These are phyloP conservation scores for Cladophialophora immunda DNA, from an alignment of 2,329 filamentous ascomycete species.

Conservation along the genomic window DNA sequence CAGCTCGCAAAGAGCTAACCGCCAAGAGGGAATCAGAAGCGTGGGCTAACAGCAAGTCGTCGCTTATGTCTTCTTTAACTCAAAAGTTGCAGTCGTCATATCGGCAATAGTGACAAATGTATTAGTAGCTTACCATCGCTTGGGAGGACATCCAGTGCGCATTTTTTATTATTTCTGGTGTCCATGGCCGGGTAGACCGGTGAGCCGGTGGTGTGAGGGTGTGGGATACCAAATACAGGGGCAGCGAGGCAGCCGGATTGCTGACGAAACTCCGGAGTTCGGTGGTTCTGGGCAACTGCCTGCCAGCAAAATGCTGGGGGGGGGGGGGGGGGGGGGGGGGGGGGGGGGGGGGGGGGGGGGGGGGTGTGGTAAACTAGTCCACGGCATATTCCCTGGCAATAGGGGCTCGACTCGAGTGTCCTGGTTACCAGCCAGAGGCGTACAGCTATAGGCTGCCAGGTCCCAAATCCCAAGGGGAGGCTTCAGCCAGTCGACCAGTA, in stretches of 20 bases:
- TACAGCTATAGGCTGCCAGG: background rate
- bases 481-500: background rate
- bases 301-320: too few species aligned
- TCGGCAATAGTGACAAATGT: background rate
- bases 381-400: background rate
- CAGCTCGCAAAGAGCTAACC: conserved; percentile 16
- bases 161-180: conserved; percentile 1
- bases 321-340: too few species aligned
- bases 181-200: background rate
- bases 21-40: background rate
- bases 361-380: background rate
- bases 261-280: background rate
- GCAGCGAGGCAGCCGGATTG: background rate
- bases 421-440: background rate
- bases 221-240: background rate
- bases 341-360: too few species aligned
- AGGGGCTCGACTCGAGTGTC: background rate
- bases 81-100: background rate
- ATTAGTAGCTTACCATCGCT: background rate
- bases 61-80: background rate
- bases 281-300: background rate
- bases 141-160: background rate
- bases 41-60: background rate
- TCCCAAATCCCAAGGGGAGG: background rate
- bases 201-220: background rate